phyloP scores from a whole-genome alignment of 441 rosid genomes.

The Breynia disticha region DNA sequence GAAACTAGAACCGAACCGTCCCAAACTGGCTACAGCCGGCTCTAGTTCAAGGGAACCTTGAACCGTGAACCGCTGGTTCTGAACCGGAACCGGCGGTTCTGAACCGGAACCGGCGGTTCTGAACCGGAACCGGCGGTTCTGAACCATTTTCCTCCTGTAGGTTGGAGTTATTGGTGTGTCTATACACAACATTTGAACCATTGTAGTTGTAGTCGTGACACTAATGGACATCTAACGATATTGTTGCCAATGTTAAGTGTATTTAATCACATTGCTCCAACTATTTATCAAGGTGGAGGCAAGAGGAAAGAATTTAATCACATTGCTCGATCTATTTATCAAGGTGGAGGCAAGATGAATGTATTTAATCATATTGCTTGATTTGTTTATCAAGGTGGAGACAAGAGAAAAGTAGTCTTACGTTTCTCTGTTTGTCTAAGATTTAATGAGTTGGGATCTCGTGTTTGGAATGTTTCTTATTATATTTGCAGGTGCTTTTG shows the following conservation, averaged over 20 bases:
- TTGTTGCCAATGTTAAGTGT: conserved; percentile 87
- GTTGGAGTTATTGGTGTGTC: conserved; percentile 94
- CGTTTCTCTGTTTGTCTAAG: background rate
- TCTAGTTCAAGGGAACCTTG: too few species aligned
- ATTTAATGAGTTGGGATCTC: background rate
- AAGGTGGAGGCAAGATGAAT: conserved; percentile 90
- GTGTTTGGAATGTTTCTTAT: background rate
- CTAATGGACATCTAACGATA: conserved; percentile 88
- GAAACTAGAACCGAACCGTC: too few species aligned
- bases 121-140: too few species aligned
- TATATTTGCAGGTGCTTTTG: conserved; percentile 65
- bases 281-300: conserved; percentile 95
- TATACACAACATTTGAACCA: conserved; percentile 80
- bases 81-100: too few species aligned
- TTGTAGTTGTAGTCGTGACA: conserved; percentile 82
- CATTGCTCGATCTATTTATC: conserved; percentile 91
- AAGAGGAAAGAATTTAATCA: conserved; percentile 91
- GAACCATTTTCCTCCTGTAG: too few species aligned
- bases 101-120: too few species aligned
- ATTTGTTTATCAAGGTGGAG: conserved; percentile 94
- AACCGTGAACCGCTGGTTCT: too few species aligned
- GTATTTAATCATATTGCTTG: conserved; percentile 94
- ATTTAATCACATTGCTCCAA: conserved; percentile 89
- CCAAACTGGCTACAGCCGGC: too few species aligned
- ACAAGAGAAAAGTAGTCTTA: conserved; percentile 69